Evolutionary conservation across 192 early-diverging fungal species (phyloP).

Genomic region (Umbelopsis vinacea): DNA sequence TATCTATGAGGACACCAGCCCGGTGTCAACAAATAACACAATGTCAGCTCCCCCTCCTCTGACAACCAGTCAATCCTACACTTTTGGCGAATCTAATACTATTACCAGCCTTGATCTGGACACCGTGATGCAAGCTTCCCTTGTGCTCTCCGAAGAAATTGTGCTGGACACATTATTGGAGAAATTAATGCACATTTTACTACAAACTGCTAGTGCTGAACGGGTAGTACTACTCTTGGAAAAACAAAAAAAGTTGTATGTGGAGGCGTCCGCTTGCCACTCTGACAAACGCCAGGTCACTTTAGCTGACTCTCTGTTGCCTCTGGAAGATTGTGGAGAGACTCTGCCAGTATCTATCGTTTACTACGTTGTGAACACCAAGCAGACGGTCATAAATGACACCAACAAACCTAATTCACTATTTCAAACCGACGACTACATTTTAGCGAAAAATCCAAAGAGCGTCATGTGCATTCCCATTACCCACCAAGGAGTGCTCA

Average conservation of each 20-base stretch:
- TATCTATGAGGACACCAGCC: not conserved
- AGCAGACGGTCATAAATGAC: constrained; percentile 18
- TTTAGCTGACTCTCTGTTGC: not conserved
- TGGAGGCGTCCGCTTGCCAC: constrained; percentile 22
- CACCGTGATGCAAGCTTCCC: constrained; percentile 29
- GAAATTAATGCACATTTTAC: constrained; percentile 29
- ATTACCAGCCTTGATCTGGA: constrained; percentile 20
- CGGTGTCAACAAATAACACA: not conserved
- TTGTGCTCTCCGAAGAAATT: constrained; percentile 33
- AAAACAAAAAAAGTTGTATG: constrained; percentile 16
- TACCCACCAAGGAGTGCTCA: constrained; percentile 22
- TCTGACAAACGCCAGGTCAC: not conserved
- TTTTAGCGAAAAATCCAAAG: constrained; percentile 17
- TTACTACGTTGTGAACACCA: constrained; percentile 22
- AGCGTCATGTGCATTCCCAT: constrained; percentile 27
- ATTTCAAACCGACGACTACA: constrained; percentile 26
- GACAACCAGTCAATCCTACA: not conserved
- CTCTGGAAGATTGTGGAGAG: constrained; percentile 4
- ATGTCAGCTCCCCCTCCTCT: not conserved
- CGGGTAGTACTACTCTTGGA: constrained; percentile 25
- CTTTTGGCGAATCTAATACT: not conserved
- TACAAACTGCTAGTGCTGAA: constrained; percentile 29
- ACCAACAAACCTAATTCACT: not conserved
- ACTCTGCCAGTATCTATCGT: constrained; percentile 16
- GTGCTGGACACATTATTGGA: constrained; percentile 28